Evolutionary conservation across 805 yeast species (phyloP).

Genomic region (Blastobotrys americana): DNA sequence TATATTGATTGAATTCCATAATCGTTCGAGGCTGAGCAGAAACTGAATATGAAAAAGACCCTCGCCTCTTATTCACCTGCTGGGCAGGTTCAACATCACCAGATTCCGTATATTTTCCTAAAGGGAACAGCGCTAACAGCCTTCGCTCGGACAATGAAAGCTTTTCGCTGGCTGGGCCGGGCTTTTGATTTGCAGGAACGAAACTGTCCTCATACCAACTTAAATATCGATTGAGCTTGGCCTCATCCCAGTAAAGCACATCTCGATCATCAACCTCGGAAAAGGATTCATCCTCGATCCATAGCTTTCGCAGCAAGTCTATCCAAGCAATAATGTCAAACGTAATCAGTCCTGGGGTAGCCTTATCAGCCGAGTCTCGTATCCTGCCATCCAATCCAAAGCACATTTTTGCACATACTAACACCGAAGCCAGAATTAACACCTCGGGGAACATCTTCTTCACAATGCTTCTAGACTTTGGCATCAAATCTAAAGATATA

Average conservation of each 20-base stretch:
- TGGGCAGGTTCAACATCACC: constrained; percentile 3
- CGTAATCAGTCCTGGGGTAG: constrained; percentile 14
- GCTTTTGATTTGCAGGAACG: constrained; percentile 1
- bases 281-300: constrained; percentile 20
- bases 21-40: background rate
- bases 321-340: constrained; percentile 31
- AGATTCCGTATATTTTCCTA: constrained; percentile 8
- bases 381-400: constrained; percentile 21
- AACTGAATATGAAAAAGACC: constrained; percentile 4
- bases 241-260: constrained; percentile 43
- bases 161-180: background rate
- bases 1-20: background rate
- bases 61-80: constrained; percentile 4
- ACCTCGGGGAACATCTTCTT: constrained; percentile 13
- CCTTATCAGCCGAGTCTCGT: constrained; percentile 1
- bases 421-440: constrained; percentile 8
- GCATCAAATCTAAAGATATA: constrained; percentile 1
- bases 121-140: constrained; percentile 20
- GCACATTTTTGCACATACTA: constrained; percentile 15
- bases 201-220: constrained; percentile 40
- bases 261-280: constrained; percentile 30
- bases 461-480: background rate
- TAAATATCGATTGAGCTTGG: constrained; percentile 41
- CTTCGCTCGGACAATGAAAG: constrained; percentile 5
- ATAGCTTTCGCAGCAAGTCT: constrained; percentile 25